Evolutionary conservation across 768 basidiomycete genomes (phyloP).

Genomic region (Thelephora ganbajun): DNA sequence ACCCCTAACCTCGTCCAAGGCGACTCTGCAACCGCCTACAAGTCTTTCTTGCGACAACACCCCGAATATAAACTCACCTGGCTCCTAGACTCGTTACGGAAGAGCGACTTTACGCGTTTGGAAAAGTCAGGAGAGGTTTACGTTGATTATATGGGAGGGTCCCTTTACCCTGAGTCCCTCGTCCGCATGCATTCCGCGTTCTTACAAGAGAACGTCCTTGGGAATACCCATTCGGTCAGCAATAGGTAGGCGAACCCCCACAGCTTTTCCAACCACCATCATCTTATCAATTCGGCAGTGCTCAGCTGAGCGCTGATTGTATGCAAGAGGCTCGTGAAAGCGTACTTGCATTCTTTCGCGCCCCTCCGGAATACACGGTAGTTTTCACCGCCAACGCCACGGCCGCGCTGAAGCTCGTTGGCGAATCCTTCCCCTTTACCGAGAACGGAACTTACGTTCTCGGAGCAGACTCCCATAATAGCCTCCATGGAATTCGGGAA

Average conservation of each 20-base stretch:
- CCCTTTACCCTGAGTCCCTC: constrained; percentile 67
- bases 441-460: constrained; percentile 49
- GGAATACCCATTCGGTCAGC: constrained; percentile 77
- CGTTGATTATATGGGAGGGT: constrained; percentile 79
- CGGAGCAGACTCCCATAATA: constrained; percentile 71
- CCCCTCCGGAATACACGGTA: constrained; percentile 64
- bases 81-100: constrained; percentile 20
- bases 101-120: constrained; percentile 19
- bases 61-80: constrained; percentile 20
- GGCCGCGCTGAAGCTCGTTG: constrained; percentile 67
- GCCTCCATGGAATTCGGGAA: constrained; percentile 69
- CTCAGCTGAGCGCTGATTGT: constrained; percentile 50
- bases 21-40: constrained; percentile 29
- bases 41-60: constrained; percentile 27
- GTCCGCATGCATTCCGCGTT: constrained; percentile 59
- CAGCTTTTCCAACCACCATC: background rate
- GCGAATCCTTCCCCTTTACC: constrained; percentile 65
- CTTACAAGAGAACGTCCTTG: constrained; percentile 50
- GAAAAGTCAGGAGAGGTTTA: constrained; percentile 53
- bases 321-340: constrained; percentile 58
- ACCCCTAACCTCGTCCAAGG: constrained; percentile 15
- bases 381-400: constrained; percentile 75
- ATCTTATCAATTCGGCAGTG: constrained; percentile 27
- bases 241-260: constrained; percentile 38
- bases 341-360: constrained; percentile 66